A percentile compares a stretch with the other conserved stretches of the same genome.
These are phyloP conservation scores for Saccharomycopsis lassenensis DNA, from an alignment of 805 yeast species.

Conservation along the genomic window DNA sequence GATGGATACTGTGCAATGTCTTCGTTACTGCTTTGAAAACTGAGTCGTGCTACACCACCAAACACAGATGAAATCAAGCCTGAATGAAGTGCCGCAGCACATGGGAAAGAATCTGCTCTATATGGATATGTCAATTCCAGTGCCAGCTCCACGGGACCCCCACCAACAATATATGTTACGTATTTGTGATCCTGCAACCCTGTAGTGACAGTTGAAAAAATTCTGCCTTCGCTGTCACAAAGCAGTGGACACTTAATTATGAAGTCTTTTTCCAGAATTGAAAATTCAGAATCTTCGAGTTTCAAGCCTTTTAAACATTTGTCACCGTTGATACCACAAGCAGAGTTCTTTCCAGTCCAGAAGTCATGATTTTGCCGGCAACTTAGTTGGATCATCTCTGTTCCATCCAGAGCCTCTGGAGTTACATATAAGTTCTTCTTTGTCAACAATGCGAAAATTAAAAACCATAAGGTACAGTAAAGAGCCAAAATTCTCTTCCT, in stretches of 20 bases:
- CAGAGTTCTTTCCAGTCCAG: constrained; percentile 69
- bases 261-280: constrained; percentile 26
- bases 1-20: constrained; percentile 31
- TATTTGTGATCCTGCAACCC: constrained; percentile 63
- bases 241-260: constrained; percentile 77
- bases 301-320: constrained; percentile 30
- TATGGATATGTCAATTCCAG: constrained; percentile 41
- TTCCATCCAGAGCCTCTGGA: constrained; percentile 20
- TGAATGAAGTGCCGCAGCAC: constrained; percentile 84
- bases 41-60: constrained; percentile 71
- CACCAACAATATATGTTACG: constrained; percentile 66
- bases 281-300: background rate
- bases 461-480: constrained; percentile 9
- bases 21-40: constrained; percentile 42
- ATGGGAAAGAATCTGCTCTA: constrained; percentile 80
- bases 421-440: background rate
- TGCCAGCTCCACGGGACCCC: constrained; percentile 34
- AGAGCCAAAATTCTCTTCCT: background rate
- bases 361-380: constrained; percentile 37
- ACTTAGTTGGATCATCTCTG: constrained; percentile 24
- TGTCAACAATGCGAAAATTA: constrained; percentile 2
- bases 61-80: constrained; percentile 60
- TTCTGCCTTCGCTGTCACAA: constrained; percentile 69
- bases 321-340: constrained; percentile 66
- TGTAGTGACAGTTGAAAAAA: constrained; percentile 63